These are phyloP conservation scores for Colletotrichum liriopes DNA, from an alignment of 2,329 filamentous ascomycete species.

Conservation along the genomic window DNA sequence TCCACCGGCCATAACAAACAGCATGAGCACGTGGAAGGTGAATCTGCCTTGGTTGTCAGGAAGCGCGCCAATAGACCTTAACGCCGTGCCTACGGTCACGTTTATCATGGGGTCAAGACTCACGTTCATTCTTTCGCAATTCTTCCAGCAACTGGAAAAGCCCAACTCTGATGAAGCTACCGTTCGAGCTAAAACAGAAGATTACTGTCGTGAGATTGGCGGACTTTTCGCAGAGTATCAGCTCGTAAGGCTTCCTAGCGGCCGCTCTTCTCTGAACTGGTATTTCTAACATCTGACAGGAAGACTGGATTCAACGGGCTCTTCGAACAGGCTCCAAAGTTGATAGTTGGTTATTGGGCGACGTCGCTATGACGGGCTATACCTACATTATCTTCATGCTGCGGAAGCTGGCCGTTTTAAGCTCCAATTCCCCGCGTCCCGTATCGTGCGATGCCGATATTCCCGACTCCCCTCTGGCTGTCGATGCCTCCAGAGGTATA, in stretches of 20 bases:
- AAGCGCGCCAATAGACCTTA: constrained; percentile 36
- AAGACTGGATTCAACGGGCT: constrained; percentile 46
- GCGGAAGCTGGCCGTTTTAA: constrained; percentile 44
- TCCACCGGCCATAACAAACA: constrained; percentile 48
- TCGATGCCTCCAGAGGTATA: constrained; percentile 47
- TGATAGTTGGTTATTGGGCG: constrained; percentile 47
- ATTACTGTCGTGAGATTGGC: constrained; percentile 48
- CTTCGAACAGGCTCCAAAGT: constrained; percentile 45
- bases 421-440: constrained; percentile 48
- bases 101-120: constrained; percentile 50
- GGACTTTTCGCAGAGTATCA: constrained; percentile 50
- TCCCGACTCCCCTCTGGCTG: constrained; percentile 49
- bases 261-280: not conserved
- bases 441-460: constrained; percentile 49
- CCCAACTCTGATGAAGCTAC: constrained; percentile 40
- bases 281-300: constrained; percentile 37
- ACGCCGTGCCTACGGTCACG: constrained; percentile 47
- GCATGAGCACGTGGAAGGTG: constrained; percentile 49
- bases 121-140: constrained; percentile 50
- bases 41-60: constrained; percentile 52
- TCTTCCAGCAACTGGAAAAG: constrained; percentile 45
- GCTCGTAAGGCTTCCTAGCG: constrained; percentile 44
- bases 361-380: constrained; percentile 50
- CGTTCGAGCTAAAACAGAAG: constrained; percentile 48
- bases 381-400: constrained; percentile 54